Percentiles rank a stretch among this genome's conserved stretches.
Evolutionary conservation across 169 alveolate genomes (phyloP).

Genomic region (Nephromyces sp.): DNA sequence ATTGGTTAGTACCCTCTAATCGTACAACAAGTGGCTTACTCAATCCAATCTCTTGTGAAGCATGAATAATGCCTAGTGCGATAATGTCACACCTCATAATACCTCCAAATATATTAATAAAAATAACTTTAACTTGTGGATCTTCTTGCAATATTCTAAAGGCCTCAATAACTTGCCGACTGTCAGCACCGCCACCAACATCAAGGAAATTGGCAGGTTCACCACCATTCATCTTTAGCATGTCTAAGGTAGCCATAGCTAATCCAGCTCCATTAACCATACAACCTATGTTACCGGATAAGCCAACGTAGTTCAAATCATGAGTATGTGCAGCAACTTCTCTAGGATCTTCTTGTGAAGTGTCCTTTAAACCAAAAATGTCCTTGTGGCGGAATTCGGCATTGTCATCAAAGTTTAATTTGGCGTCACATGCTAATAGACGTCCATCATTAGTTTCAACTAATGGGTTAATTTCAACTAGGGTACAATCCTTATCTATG

Average conservation of each 20-base stretch:
- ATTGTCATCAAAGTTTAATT: slow-evolving; percentile 87
- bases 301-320: slow-evolving; percentile 81
- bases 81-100: slow-evolving; percentile 84
- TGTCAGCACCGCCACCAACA: slow-evolving; percentile 90
- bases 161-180: slow-evolving; percentile 78
- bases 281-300: slow-evolving; percentile 79
- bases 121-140: slow-evolving; percentile 68
- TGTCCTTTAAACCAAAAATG: slow-evolving; percentile 4
- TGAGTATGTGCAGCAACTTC: slow-evolving; percentile 79
- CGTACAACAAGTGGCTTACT: slow-evolving; percentile 47
- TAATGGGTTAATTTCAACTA: slow-evolving; percentile 89
- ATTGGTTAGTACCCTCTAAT: slow-evolving; percentile 83
- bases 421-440: slow-evolving; percentile 83
- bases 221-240: slow-evolving; percentile 65
- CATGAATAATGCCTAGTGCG: slow-evolving; percentile 77
- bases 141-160: slow-evolving; percentile 61
- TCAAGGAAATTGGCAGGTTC: slow-evolving; percentile 92
- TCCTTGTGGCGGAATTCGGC: slow-evolving; percentile 86
- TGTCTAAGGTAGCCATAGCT: slow-evolving; percentile 96
- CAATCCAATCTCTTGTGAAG: slow-evolving; percentile 48
- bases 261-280: slow-evolving; percentile 95
- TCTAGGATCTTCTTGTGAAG: slow-evolving; percentile 58
- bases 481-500: slow-evolving; percentile 73
- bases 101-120: slow-evolving; percentile 92
- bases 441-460: slow-evolving; percentile 73